Conservation (phyloP, 2,329 filamentous ascomycete species). For the Furcasterigmium furcatum region DNA sequence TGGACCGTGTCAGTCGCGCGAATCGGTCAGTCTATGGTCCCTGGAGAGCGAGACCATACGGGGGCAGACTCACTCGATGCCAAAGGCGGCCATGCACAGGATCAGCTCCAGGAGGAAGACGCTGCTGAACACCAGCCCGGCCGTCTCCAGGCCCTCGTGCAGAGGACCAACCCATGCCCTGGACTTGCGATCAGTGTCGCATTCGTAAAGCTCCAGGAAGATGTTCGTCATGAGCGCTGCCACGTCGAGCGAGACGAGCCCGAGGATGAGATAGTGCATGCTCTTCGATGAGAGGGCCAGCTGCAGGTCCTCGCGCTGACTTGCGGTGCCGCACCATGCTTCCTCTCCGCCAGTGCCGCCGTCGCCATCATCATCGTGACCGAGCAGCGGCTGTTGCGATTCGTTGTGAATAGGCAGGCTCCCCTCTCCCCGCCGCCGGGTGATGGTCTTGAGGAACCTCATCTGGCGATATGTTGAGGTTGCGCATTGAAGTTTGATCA, state of each 20-base stretch:
- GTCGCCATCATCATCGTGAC: background rate
- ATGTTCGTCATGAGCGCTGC: constrained; percentile 41
- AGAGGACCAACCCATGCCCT: constrained; percentile 37
- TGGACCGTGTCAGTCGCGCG: constrained; percentile 20
- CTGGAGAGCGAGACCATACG: too few relatives aligned
- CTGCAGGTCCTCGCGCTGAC: background rate
- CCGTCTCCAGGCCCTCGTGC: constrained; percentile 38
- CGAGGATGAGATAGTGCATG: constrained; percentile 43
- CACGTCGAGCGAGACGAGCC: constrained; percentile 42
- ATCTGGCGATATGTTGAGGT: too few relatives aligned
- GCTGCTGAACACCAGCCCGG: constrained; percentile 58
- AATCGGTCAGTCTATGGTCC: background rate
- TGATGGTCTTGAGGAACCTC: too few relatives aligned
- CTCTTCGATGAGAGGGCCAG: constrained; percentile 27
- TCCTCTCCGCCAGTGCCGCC: background rate
- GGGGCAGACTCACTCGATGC: constrained; percentile 42
- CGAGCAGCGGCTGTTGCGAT: background rate
- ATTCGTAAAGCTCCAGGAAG: constrained; percentile 44
- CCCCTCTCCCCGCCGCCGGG: too few relatives aligned
- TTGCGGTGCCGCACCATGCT: too few relatives aligned
- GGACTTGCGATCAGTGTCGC: constrained; percentile 36
- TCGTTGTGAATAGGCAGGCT: background rate
- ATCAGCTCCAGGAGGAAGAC: constrained; percentile 63
- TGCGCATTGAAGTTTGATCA: too few relatives aligned
- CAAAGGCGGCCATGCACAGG: constrained; percentile 59